Conservation (phyloP, 2,329 filamentous ascomycete species). For the Sclerotinia minor region DNA sequence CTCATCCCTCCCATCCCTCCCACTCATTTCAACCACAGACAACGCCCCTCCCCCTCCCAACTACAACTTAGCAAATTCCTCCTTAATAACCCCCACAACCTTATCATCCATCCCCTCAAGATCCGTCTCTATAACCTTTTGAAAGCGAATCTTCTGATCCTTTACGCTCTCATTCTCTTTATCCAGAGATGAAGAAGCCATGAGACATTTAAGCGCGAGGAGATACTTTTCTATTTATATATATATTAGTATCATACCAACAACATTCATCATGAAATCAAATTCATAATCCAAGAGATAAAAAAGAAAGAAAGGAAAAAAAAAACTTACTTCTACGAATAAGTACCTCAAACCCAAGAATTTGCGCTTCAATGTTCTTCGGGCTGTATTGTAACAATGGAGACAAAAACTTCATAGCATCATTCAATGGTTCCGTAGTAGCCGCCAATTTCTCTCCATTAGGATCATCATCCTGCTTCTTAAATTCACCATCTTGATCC, state of each 20-base stretch:
- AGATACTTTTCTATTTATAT: constrained; percentile 71
- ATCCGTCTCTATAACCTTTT: constrained; percentile 58
- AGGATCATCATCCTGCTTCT: constrained; percentile 91
- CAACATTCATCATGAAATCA: too few relatives aligned
- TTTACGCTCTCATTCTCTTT: constrained; percentile 70
- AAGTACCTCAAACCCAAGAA: constrained; percentile 87
- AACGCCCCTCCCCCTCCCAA: background rate
- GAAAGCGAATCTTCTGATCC: constrained; percentile 71
- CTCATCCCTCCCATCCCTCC: too few relatives aligned
- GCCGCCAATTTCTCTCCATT: constrained; percentile 76
- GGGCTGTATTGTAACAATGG: constrained; percentile 82
- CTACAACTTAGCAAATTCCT: constrained; percentile 56
- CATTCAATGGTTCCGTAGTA: constrained; percentile 78
- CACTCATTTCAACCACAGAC: too few relatives aligned
- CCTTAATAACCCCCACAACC: constrained; percentile 67
- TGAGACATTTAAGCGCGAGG: constrained; percentile 82
- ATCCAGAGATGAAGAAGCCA: constrained; percentile 70
- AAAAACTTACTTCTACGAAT: constrained; percentile 70
- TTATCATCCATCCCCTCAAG: constrained; percentile 62
- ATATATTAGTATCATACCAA: constrained; percentile 34
- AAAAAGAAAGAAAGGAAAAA: too few relatives aligned
- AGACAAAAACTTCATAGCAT: constrained; percentile 81
- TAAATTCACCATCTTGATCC: constrained; percentile 61
- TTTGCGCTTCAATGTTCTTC: constrained; percentile 77
- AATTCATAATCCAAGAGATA: background rate